These are phyloP conservation scores for Pseudoscleropodium purum DNA, from an alignment of 225 moss, liverwort and hornwort species.

Conservation along the genomic window DNA sequence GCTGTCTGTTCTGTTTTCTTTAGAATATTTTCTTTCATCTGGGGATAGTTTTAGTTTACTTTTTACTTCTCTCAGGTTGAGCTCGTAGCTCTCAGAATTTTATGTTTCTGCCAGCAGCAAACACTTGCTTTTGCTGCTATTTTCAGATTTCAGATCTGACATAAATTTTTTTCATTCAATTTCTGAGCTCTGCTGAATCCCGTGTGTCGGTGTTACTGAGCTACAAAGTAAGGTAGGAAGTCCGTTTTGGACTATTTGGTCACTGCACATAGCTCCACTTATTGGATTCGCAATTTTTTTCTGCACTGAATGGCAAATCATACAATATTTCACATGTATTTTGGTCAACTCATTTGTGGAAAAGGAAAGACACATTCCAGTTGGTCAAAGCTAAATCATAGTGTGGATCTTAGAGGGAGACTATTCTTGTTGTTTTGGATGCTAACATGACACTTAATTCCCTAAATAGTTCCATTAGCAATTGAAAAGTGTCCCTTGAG, in stretches of 20 bases:
- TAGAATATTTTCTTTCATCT: background rate
- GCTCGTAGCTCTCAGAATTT: background rate
- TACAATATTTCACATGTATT: background rate
- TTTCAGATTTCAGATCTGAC: background rate
- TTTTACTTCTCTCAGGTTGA: background rate
- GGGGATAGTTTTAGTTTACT: background rate
- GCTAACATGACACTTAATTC: background rate
- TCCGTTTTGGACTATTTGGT: background rate
- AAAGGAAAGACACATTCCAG: background rate
- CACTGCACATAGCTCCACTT: background rate
- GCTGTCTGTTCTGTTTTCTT: background rate
- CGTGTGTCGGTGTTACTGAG: background rate
- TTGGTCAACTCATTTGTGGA: background rate
- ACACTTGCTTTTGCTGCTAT: background rate
- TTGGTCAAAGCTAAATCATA: background rate
- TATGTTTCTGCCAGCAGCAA: background rate
- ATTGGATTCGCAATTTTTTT: too few species aligned
- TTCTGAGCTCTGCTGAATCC: background rate
- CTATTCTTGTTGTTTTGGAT: background rate
- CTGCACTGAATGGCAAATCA: background rate
- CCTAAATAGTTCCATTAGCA: background rate
- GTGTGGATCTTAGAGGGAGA: background rate
- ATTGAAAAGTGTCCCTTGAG: background rate
- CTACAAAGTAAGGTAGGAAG: background rate
- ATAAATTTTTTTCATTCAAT: background rate